phyloP scores from a whole-genome alignment of 1,284 basidiomycete genomes.

The Ceratobasidium sp. region DNA sequence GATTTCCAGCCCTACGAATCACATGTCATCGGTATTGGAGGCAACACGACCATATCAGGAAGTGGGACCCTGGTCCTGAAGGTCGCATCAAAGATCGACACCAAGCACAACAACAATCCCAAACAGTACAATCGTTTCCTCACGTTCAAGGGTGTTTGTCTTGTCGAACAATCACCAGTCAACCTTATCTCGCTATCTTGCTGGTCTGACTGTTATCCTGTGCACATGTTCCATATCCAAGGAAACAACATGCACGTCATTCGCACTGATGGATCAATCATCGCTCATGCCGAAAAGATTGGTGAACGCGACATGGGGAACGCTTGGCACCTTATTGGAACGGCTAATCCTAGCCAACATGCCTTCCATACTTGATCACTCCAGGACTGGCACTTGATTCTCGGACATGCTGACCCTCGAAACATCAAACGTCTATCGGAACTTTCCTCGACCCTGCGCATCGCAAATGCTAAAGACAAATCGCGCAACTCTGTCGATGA shows the following conservation, averaged over 20 bases:
- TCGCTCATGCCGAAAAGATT: slow-evolving; percentile 18
- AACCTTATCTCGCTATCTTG: slow-evolving; percentile 19
- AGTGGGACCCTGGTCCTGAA: background rate
- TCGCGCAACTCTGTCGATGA: background rate
- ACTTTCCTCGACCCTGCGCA: slow-evolving; percentile 1
- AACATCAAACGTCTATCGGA: slow-evolving; percentile 16
- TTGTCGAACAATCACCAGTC: slow-evolving; percentile 15
- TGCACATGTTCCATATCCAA: background rate
- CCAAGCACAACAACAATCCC: background rate
- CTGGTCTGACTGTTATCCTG: slow-evolving; percentile 15
- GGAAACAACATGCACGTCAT: background rate
- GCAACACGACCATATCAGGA: background rate
- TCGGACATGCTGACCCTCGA: slow-evolving; percentile 18
- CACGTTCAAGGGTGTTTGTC: slow-evolving; percentile 3
- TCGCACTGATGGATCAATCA: too few relatives aligned
- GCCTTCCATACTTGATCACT: background rate
- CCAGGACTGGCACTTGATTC: slow-evolving; percentile 28
- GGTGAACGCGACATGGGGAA: slow-evolving; percentile 6
- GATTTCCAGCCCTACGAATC: background rate
- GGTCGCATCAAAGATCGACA: background rate
- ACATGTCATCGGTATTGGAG: slow-evolving; percentile 5
- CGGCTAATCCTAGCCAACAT: slow-evolving; percentile 12
- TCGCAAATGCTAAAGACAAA: background rate
- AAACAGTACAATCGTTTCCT: background rate
- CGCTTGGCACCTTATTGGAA: slow-evolving; percentile 16